phyloP scores from a whole-genome alignment of 176 grass and related monocot genomes.

The Typha latifolia region DNA sequence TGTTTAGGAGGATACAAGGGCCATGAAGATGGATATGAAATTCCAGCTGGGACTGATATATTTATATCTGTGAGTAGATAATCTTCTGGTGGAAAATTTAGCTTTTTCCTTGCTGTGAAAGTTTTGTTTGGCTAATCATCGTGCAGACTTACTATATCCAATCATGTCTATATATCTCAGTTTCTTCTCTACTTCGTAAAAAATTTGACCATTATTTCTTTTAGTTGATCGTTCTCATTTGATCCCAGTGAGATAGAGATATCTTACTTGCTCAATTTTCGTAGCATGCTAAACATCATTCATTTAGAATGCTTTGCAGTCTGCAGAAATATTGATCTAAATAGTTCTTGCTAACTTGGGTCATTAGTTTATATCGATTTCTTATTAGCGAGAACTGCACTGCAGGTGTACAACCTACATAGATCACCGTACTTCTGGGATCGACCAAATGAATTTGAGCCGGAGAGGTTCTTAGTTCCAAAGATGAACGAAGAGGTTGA shows the following conservation, averaged over 20 bases:
- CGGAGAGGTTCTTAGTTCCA: slow-evolving; percentile 69
- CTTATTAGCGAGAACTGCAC: background rate
- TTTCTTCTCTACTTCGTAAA: no score
- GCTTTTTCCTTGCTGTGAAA: background rate
- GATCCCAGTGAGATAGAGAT: background rate
- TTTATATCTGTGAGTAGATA: slow-evolving; percentile 76
- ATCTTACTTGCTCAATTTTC: no score
- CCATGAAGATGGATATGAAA: slow-evolving; percentile 76
- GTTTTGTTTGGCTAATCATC: background rate
- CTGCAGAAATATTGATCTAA: no score
- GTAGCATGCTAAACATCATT: no score
- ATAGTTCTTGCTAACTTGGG: no score
- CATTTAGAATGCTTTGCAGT: no score
- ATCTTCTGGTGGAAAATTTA: background rate
- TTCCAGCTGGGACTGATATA: slow-evolving; percentile 84
- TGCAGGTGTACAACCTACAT: slow-evolving; percentile 87
- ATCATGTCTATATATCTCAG: no score
- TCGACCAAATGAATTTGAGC: slow-evolving; percentile 72
- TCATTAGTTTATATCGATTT: no score
- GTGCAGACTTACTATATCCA: no score
- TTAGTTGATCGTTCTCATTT: background rate
- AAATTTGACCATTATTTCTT: background rate
- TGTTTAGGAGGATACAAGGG: slow-evolving; percentile 77
- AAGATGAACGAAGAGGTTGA: slow-evolving; percentile 61
- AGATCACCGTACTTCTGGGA: slow-evolving; percentile 94